Evolutionary conservation across 768 basidiomycete genomes (phyloP), one percentile per base, ranked within the genome.

Genomic region (Termitomyces sp.): DNA sequence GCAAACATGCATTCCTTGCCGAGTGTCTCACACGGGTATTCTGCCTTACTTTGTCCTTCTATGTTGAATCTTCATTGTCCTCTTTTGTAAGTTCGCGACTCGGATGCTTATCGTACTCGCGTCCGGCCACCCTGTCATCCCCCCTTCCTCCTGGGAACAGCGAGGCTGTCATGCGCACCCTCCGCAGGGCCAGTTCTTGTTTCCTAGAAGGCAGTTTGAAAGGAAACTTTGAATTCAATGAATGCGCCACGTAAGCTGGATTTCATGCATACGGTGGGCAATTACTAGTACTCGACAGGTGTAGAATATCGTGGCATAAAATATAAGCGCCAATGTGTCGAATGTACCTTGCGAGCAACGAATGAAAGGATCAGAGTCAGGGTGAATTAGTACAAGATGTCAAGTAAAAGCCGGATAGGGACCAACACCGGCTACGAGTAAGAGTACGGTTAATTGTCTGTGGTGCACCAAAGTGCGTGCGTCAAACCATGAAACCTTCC

Each of bases 401-500:
- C 17, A 38, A 51, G n/a, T 14, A 51, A 35, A 35, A 23, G 27
- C 51, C 53, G 17, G 11, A 21, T 14, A 27, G 23, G 11, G 47
- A 42, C 27, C 40, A 32, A 46, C 45, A 25, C 32, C 4, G 2
- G 38, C n/a, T 35, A 47, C 25, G 38, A 44, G 8, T 56, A 54
- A 32, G 51, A 32, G 38, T 57, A 56, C 59, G 49, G 52, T 50
- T 53, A 48, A 57, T 45, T 53, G 54, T 56, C 50, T 21, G 45
- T 42, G 31, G 14, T 45, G 32, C 27, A 27, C 17, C 27, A 41
- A 37, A 25, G 14, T 49, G 25, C 19, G n/a, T n/a, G n/a, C n/a
- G 16, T 59, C 42, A 61, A 37, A 54, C 66, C 59, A 81, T 71
- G 67, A 86, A 85, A 41, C 79, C 82, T 59, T 84, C 80, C 63